Evolutionary conservation across 352 stramenopile species (phyloP).

Genomic region (Phytophthora aleatoria): DNA sequence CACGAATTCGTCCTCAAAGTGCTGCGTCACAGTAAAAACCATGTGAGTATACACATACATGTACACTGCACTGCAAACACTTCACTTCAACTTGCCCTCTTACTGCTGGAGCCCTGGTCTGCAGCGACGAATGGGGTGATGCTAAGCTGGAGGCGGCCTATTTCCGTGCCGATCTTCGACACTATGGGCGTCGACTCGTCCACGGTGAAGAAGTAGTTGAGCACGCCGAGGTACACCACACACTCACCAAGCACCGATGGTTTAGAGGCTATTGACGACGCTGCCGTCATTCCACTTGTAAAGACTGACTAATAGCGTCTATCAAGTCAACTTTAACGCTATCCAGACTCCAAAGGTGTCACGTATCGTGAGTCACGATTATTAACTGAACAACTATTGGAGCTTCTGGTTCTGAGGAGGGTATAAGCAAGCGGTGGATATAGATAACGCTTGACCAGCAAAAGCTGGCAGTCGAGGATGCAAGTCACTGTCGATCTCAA

Average conservation of each 20-base stretch:
- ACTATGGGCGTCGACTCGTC: constrained; percentile 54
- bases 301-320: not conserved
- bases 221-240: constrained; percentile 57
- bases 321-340: too few species aligned
- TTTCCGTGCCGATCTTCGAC: constrained; percentile 51
- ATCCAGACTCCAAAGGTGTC: too few species aligned
- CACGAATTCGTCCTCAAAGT: constrained; percentile 35
- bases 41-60: not conserved
- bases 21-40: constrained; percentile 3
- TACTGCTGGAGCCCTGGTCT: constrained; percentile 10
- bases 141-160: constrained; percentile 43
- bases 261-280: constrained; percentile 19
- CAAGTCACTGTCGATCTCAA: too few species aligned
- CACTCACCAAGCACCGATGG: constrained; percentile 46
- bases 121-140: constrained; percentile 47
- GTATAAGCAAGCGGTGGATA: constrained; percentile 4
- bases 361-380: too few species aligned
- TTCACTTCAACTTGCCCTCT: constrained; percentile 38
- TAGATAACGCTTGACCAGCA: constrained; percentile 14
- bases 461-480: not conserved
- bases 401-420: constrained; percentile 31
- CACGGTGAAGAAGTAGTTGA: constrained; percentile 70
- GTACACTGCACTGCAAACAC: not conserved
- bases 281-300: constrained; percentile 1
- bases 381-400: not conserved